Evolutionary conservation across 371 early-diverging fungal species (phyloP).

Genomic region (Rhizopus arrhizus): DNA sequence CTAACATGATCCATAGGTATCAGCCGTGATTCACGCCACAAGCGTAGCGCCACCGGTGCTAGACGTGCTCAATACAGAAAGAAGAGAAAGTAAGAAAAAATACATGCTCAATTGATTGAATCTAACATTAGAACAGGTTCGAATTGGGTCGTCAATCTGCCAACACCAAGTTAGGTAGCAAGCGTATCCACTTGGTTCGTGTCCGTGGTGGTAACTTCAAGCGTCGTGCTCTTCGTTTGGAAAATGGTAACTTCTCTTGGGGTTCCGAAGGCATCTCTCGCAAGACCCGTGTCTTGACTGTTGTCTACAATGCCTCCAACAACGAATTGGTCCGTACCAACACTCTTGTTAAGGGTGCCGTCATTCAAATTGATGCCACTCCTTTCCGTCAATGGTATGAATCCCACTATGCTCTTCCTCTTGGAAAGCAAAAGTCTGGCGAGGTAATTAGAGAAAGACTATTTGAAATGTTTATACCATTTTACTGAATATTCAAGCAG

Average conservation of each 20-base stretch:
- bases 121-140: constrained; percentile 66
- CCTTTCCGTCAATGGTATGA: constrained; percentile 99
- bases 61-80: constrained; percentile 96
- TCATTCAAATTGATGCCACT: constrained; percentile 98
- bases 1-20: constrained; percentile 70
- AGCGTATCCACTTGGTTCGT: constrained; percentile 92
- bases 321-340: constrained; percentile 99
- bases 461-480: too few relatives aligned
- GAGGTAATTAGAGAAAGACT: constrained; percentile 48
- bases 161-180: constrained; percentile 95
- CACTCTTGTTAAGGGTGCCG: constrained; percentile 98
- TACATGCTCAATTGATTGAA: background rate
- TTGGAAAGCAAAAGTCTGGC: constrained; percentile 84
- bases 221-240: constrained; percentile 96
- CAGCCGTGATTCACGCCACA: constrained; percentile 96
- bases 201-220: constrained; percentile 98
- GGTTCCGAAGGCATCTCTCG: constrained; percentile 91
- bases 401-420: constrained; percentile 86
- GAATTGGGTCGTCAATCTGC: constrained; percentile 97
- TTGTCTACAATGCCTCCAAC: constrained; percentile 99
- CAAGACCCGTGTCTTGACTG: constrained; percentile 95
- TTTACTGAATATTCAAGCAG: constrained; percentile 45
- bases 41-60: constrained; percentile 97
- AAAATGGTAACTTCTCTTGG: constrained; percentile 97
- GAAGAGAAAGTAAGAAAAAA: constrained; percentile 74